Conservation (phyloP, 2,329 filamentous ascomycete genomes). For the Fusarium miscanthi region DNA sequence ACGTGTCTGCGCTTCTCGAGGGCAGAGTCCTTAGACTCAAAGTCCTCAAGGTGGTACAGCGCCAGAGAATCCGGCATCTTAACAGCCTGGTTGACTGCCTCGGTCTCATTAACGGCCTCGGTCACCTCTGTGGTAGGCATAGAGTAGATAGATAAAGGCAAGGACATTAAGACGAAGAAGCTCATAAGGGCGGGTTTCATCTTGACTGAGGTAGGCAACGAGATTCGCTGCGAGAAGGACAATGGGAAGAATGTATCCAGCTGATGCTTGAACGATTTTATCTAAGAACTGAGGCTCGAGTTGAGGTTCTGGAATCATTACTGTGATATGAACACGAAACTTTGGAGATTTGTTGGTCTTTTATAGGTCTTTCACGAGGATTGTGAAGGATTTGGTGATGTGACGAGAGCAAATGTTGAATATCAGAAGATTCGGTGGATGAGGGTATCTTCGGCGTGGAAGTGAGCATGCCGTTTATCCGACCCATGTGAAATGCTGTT, state of each 20-base stretch:
- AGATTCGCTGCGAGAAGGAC: background rate
- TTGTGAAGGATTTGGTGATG: background rate
- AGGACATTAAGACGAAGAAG: background rate
- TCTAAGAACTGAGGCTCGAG: background rate
- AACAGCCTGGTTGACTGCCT: background rate
- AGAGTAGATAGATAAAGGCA: background rate
- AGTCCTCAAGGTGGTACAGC: background rate
- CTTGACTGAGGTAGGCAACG: background rate
- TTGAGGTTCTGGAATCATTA: background rate
- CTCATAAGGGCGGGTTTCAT: background rate
- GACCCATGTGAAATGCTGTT: background rate
- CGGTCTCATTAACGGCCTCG: background rate
- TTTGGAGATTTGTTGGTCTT: fast-evolving
- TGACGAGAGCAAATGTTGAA: background rate
- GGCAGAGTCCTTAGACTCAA: fast-evolving
- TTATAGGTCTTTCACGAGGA: fast-evolving
- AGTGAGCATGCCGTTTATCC: background rate
- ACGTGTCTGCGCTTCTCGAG: background rate
- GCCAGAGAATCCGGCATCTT: fast-evolving
- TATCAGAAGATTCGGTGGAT: background rate
- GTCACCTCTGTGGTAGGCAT: background rate
- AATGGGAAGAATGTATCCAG: background rate
- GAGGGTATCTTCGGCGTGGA: background rate
- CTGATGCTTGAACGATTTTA: background rate
- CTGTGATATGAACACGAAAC: background rate